Evolutionary conservation across 148 eudicot species (phyloP), one percentile per base, ranked within the genome.

Genomic region (Spergularia marina): DNA sequence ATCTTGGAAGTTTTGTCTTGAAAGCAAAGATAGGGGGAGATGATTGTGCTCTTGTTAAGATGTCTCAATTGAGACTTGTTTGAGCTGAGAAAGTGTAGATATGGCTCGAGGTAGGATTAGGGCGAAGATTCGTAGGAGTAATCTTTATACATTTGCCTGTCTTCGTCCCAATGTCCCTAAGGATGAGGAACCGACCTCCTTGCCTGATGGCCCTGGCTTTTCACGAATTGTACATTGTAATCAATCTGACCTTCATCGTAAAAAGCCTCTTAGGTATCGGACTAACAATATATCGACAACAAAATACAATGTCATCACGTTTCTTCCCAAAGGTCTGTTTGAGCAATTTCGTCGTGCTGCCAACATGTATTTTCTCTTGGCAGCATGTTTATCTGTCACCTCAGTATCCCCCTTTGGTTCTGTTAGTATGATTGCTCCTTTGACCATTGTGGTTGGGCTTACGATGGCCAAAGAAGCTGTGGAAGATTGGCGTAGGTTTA

Each of bases 271-370:
- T 52, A 88, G 69, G 73, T 93, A 93, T 74, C 71, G 88, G 72
- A 34, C 91, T 5, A 94, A 94, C 39, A 89, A 90, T 80, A 94
- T 91, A 80, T 89, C 98, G 25, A 94, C 98, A 54, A 94, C 98
- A 4, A 94, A 94, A 68, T 94, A 91, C 76, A 91, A 86, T 61
- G 17, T 94, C 56, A 60, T 86, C 18, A 89, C 90, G 1, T 94
- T 89, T 77, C 77, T 94, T 68, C 98, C 98, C 2, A 94, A 94
- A 78, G 97, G 97, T n/a, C 82, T 87, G 0, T 94, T 89, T 73
- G 98, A 94, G 86, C 98, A 94, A 78, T 94, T 94, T 62, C 86
- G 97, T 4, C 98, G 98, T 44, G 98, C 94, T 58, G 98, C 98
- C 60, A 94, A 94, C 78, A 81, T 94, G 76, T 94, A 94, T 69